phyloP scores from a whole-genome alignment of 164 flowering plant genomes.

The Vitis cinerea region DNA sequence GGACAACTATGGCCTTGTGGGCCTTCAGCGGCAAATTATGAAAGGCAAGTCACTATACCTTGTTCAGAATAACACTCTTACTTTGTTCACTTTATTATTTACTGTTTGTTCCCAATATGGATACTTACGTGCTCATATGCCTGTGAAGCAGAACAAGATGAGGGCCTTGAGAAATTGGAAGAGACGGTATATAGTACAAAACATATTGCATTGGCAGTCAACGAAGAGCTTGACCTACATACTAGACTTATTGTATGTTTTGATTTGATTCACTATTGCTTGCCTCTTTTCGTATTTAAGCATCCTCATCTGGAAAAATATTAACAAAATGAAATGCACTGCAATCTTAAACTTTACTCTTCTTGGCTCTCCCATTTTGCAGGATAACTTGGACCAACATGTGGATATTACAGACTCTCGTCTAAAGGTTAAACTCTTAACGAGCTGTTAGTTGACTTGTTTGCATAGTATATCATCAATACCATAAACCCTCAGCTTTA shows the following conservation, averaged over 20 bases:
- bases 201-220: slow-evolving; percentile 86
- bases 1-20: slow-evolving; percentile 83
- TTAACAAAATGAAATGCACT: not conserved
- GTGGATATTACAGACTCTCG: slow-evolving; percentile 74
- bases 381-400: slow-evolving; percentile 82
- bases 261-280: not conserved
- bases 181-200: slow-evolving; percentile 78
- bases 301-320: not conserved
- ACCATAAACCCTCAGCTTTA: too few species aligned
- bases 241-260: slow-evolving; percentile 73
- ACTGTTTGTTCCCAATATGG: not conserved
- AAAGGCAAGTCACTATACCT: slow-evolving; percentile 48
- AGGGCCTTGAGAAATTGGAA: slow-evolving; percentile 83
- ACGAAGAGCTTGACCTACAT: slow-evolving; percentile 82
- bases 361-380: slow-evolving; percentile 16
- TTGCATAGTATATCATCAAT: too few species aligned
- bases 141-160: slow-evolving; percentile 79
- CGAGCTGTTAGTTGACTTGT: not conserved
- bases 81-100: not conserved
- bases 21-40: slow-evolving; percentile 80
- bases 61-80: not conserved
- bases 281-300: not conserved
- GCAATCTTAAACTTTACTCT: not conserved
- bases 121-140: not conserved
- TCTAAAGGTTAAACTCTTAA: slow-evolving; percentile 46